Evolutionary conservation across 2,329 filamentous ascomycete genomes (phyloP), one percentile per base, ranked within the genome.

Genomic region (Alternaria atra): DNA sequence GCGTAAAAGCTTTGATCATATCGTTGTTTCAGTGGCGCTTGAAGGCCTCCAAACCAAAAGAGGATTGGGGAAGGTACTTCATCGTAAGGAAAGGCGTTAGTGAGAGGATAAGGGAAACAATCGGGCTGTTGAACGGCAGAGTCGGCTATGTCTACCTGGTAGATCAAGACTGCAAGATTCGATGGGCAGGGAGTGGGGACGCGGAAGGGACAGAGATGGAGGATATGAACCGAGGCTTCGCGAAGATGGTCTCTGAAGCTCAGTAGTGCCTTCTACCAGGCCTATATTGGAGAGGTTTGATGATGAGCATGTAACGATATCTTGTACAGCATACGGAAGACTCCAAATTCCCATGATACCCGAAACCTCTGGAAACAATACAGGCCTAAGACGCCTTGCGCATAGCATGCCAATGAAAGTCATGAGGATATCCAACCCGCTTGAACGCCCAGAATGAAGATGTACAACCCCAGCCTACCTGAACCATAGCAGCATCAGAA

Each of bases 131-230:
- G 75, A 99, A 99, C 80, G 89, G 88, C 68, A 96, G 94, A 80
- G 94, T 97, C 34, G 94, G 94, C 37, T 98, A 97, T 80, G 90
- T 94, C 5, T 99, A 97, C 79, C 84, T 99, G 48, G 84, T 99
- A 60, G 95, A 99, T 77, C 84, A 89, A 64, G 85, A 94, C 65
- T 97, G 93, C 78, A 91, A 89, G 80, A 96, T 99, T 69, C 87
- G 95, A 58, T 99, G 95, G 95, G 95, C 94, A 0, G 95, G 92
- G 4, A 97, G 93, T 73, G 92, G 90, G 12, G 77, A 84, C 47
- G 87, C 89, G 46, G 84, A 88, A 63, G 85, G 85, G 0, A 85
- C 86, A 17, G 92, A 96, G 82, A 85, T 84, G 66, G 85, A 89
- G 54, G 86, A 88, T 42, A 75, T 96, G 74, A 86, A 87, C 40